Evolutionary conservation across 768 basidiomycete species (phyloP).

Genomic region (Tricholoma sp.): DNA sequence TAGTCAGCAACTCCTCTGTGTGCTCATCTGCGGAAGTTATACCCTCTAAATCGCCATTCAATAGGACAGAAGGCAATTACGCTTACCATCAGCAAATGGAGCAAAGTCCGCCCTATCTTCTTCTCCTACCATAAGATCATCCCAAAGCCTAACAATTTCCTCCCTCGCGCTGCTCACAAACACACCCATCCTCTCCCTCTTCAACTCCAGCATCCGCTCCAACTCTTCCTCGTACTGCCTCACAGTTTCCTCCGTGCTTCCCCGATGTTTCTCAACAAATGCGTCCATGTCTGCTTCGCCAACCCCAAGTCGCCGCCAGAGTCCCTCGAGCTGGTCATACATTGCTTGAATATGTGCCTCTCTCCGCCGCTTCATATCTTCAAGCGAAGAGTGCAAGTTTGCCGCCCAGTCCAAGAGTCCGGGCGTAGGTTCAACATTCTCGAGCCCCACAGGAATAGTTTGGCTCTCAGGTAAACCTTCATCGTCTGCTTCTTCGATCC

Average conservation of each 20-base stretch:
- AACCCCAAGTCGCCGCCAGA: constrained; percentile 87
- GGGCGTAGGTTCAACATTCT: constrained; percentile 73
- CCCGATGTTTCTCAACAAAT: constrained; percentile 86
- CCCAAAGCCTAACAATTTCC: constrained; percentile 81
- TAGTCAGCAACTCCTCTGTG: constrained; percentile 78
- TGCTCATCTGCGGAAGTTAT: constrained; percentile 57
- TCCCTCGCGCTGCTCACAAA: constrained; percentile 79
- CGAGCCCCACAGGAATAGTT: constrained; percentile 48
- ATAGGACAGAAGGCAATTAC: not conserved
- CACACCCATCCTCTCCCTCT: constrained; percentile 78
- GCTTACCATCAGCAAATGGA: constrained; percentile 76
- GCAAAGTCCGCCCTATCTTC: constrained; percentile 79
- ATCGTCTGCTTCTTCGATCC: constrained; percentile 53
- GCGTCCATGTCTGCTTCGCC: constrained; percentile 76
- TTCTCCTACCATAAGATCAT: constrained; percentile 79
- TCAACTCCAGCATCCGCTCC: constrained; percentile 84
- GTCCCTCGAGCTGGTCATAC: constrained; percentile 87
- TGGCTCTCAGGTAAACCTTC: constrained; percentile 36
- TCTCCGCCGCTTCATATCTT: constrained; percentile 66
- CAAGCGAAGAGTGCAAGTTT: constrained; percentile 50
- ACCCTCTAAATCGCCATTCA: constrained; percentile 2
- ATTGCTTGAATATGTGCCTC: constrained; percentile 87
- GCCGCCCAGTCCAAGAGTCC: constrained; percentile 73
- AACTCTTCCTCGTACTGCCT: constrained; percentile 85
- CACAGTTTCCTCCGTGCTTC: constrained; percentile 73